Evolutionary conservation across 2,329 filamentous ascomycete species (phyloP).

Genomic region (Chaetomium olivaceum): DNA sequence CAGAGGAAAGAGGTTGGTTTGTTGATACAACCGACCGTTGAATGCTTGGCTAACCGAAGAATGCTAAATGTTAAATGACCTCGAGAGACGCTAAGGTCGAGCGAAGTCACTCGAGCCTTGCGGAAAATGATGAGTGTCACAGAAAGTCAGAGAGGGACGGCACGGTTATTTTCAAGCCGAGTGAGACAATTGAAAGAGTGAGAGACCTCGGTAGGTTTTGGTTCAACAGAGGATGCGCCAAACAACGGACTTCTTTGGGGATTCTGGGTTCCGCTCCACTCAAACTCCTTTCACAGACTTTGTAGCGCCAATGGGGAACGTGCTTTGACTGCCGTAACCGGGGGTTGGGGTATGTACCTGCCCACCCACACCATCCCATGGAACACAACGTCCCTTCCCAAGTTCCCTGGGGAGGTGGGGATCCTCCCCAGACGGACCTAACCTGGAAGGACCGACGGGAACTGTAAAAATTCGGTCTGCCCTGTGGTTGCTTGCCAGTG

Average conservation of each 20-base stretch:
- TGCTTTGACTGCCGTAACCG: conserved; percentile 25
- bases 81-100: background rate
- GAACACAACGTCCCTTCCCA: conserved; percentile 2
- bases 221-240: background rate
- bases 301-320: conserved; percentile 9
- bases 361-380: conserved; percentile 9
- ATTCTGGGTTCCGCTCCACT: background rate
- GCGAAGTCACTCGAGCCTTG: conserved; percentile 4
- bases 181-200: background rate
- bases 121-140: conserved; percentile 19
- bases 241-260: background rate
- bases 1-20: conserved; percentile 22
- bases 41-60: conserved; percentile 29
- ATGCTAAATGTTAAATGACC: background rate
- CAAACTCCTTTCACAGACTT: background rate
- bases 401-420: conserved; percentile 7
- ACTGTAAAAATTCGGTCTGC: background rate
- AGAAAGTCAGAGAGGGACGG: conserved; percentile 29
- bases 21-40: conserved; percentile 20
- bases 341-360: conserved; percentile 17
- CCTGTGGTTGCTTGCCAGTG: background rate
- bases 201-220: background rate
- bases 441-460: no score
- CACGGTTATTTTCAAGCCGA: conserved; percentile 32
- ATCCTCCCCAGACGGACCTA: background rate